Percentiles rank a stretch among this genome's conserved stretches.
Evolutionary conservation across 116 monocot species (phyloP).

Genomic region (Cymodocea nodosa): DNA sequence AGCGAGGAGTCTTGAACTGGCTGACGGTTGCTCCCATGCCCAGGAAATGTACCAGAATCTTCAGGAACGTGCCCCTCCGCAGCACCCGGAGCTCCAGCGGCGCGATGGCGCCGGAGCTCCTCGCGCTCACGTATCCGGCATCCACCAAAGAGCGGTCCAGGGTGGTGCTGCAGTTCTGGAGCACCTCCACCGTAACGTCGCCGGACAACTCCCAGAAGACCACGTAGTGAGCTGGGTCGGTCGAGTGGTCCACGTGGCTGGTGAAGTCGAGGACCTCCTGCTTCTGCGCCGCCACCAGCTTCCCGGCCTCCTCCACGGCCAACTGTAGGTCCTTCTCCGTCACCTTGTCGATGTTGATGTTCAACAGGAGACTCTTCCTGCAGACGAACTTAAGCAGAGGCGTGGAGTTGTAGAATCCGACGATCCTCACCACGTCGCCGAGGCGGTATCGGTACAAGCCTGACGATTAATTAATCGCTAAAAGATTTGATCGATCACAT

Average conservation of each 20-base stretch:
- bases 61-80: constrained; percentile 41
- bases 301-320: constrained; percentile 57
- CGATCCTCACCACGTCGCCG: constrained; percentile 67
- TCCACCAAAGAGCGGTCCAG: constrained; percentile 52
- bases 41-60: constrained; percentile 36
- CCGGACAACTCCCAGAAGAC: constrained; percentile 78
- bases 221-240: constrained; percentile 75
- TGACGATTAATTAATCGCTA: background rate
- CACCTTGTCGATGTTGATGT: constrained; percentile 88
- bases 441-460: constrained; percentile 66
- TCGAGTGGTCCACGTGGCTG: constrained; percentile 54
- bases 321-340: constrained; percentile 88
- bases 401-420: constrained; percentile 74
- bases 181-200: constrained; percentile 32
- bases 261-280: constrained; percentile 80
- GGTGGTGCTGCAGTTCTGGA: constrained; percentile 38
- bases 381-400: constrained; percentile 62
- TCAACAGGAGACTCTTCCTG: constrained; percentile 61
- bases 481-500: background rate
- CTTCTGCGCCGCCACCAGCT: constrained; percentile 55
- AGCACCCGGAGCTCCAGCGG: constrained; percentile 50
- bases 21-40: constrained; percentile 33
- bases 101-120: constrained; percentile 31
- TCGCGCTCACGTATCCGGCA: constrained; percentile 39
- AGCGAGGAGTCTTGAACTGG: constrained; percentile 65